Evolutionary conservation across 2,329 filamentous ascomycete species (phyloP).

Genomic region (Biscogniauxia mediterranea): DNA sequence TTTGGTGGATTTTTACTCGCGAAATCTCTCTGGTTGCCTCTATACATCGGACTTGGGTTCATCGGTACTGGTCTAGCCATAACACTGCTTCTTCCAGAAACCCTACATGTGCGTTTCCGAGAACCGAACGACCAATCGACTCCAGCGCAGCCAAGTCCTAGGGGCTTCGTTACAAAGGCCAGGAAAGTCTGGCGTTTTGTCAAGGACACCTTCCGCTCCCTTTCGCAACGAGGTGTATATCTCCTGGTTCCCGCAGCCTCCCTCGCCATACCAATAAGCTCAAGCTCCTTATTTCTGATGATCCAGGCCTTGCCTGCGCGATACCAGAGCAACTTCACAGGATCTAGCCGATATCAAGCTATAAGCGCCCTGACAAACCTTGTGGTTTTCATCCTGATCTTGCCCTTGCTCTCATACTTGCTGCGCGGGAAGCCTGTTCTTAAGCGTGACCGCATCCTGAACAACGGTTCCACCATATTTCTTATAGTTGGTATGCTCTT

Average conservation of each 20-base stretch:
- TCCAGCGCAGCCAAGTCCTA: neutral
- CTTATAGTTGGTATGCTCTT: neutral
- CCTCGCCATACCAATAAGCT: neutral
- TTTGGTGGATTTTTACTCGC: neutral
- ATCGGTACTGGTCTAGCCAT: neutral
- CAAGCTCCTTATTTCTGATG: neutral
- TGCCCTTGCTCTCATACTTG: constrained; percentile 1
- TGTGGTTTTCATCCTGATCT: neutral
- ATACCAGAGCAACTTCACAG: neutral
- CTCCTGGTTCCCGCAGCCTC: neutral
- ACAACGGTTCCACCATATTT: neutral
- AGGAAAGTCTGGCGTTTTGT: neutral
- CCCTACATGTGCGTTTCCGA: neutral
- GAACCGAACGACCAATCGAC: neutral
- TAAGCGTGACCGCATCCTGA: neutral
- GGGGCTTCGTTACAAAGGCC: neutral
- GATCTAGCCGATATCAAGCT: neutral
- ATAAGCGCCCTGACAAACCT: neutral
- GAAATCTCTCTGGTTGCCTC: neutral
- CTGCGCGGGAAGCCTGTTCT: neutral
- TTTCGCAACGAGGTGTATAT: neutral
- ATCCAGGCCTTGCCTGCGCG: neutral
- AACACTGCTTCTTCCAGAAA: neutral
- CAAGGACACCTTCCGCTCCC: neutral
- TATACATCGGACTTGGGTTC: neutral